phyloP scores from a whole-genome alignment of 805 yeast species.

The Yamadazyma sp. region DNA sequence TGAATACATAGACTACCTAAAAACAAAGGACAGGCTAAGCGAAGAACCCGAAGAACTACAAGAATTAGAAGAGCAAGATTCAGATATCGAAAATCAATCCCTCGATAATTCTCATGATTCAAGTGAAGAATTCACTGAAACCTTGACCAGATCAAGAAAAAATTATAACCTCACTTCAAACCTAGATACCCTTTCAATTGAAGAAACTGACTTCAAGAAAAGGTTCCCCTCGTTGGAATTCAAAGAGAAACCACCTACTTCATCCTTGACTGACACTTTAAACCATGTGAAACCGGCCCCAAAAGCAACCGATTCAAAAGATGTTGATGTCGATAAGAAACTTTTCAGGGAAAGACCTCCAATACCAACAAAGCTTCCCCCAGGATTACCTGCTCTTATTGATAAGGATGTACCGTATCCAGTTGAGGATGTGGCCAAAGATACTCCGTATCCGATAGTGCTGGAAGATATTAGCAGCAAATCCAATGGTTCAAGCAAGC shows the following conservation, averaged over 20 bases:
- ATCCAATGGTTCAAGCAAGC: no score
- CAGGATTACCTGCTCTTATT: conserved; percentile 10
- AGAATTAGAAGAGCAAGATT: neutral
- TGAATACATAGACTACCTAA: conserved; percentile 36
- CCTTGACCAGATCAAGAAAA: conserved; percentile 7
- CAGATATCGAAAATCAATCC: neutral
- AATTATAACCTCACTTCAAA: conserved; percentile 5
- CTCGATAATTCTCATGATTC: no score
- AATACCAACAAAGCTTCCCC: conserved; percentile 14
- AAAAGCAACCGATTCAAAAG: no score
- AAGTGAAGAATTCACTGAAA: conserved; percentile 4
- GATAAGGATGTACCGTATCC: conserved; percentile 9
- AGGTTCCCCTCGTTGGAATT: conserved; percentile 7
- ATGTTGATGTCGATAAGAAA: no score
- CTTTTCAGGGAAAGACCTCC: conserved; percentile 13
- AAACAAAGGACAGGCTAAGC: conserved; percentile 20
- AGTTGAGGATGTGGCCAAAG: conserved; percentile 4
- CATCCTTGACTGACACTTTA: no score
- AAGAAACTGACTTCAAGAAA: conserved; percentile 7
- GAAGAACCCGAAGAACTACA: conserved; percentile 1
- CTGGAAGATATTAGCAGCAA: no score
- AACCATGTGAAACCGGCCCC: no score
- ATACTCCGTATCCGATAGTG: conserved; percentile 14
- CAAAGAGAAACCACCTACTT: no score
- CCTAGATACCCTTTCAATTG: conserved; percentile 2